Evolutionary conservation across 352 stramenopile species (phyloP), one percentile per base, ranked within the genome.

Genomic region (Phytophthora colocasiae): DNA sequence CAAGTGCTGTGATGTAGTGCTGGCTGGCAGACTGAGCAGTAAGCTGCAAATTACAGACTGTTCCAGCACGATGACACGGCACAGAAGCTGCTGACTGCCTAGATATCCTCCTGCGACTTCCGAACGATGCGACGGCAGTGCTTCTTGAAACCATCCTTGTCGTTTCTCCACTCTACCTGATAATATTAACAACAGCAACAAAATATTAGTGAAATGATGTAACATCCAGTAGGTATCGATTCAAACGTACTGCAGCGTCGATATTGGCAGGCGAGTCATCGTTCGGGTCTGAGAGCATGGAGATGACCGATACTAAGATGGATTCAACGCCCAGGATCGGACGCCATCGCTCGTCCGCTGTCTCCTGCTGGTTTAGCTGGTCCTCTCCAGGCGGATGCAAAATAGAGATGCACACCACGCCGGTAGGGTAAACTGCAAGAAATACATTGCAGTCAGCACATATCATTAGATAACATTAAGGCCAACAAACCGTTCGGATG

Each of bases 251-350:
- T 31, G 98, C 98, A 19, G 98, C 98, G 77, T 99, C 98, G 65
- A 99, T 98, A 85, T 99, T 99, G n/a, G 98, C 98, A 2, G 98
- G 98, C 47, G 93, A 99, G 48, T 99, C 96, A 75, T 99, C 97
- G 82, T 99, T 99, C 24, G 98, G 98, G 85, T 99, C 98, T 48
- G 90, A 98, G 14, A 99, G 91, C 98, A 99, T 99, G 6, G 96
- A 99, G 75, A 99, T 99, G 27, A 99, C 94, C 44, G 90, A 98
- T 38, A 98, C 88, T 52, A 98, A 80, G 56, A 99, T 98, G 55
- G 92, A 87, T 73, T 99, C 95, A 46, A 98, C 96, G 54, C 95
- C 97, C 32, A 99, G 85, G 69, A 99, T 99, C 17, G 97, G 97
- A 63, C 97, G 88, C 97, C 98, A 99, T 77, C 97, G 90, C 81